phyloP scores from a whole-genome alignment of 2,329 filamentous ascomycete genomes.

The Rutstroemia sp. region DNA sequence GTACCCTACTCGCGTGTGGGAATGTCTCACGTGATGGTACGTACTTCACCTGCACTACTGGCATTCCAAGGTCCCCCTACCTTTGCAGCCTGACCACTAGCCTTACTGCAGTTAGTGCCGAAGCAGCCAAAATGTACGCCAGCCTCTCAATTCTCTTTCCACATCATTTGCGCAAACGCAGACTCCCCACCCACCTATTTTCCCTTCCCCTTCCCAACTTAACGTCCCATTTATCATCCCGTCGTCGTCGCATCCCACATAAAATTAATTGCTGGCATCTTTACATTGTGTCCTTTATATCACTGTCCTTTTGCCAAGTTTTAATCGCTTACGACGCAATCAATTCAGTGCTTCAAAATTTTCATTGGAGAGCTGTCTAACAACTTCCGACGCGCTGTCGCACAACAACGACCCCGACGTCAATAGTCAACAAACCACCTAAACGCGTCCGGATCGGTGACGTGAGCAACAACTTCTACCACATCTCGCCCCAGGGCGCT shows the following conservation, averaged over 20 bases:
- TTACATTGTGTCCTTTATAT: background rate
- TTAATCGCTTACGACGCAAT: background rate
- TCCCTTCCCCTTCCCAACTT: background rate
- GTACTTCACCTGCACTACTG: too few species aligned
- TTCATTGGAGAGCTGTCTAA: background rate
- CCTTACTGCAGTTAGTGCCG: too few species aligned
- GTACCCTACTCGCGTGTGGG: too few species aligned
- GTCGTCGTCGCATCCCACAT: background rate
- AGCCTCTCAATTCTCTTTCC: slow-evolving; percentile 8
- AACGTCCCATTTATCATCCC: background rate
- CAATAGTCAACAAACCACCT: background rate
- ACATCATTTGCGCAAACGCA: background rate
- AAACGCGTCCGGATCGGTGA: background rate
- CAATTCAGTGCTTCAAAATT: background rate
- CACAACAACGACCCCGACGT: background rate
- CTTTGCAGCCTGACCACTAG: too few species aligned
- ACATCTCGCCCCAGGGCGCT: background rate
- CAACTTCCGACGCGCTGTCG: background rate
- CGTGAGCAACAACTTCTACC: background rate
- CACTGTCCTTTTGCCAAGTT: background rate
- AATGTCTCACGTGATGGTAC: too few species aligned
- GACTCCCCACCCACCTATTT: background rate
- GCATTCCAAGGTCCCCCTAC: too few species aligned
- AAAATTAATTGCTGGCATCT: background rate
- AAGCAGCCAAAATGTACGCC: background rate